Conservation (phyloP, 1,139 yeast genomes). For the Saccharomyces hybrid region DNA sequence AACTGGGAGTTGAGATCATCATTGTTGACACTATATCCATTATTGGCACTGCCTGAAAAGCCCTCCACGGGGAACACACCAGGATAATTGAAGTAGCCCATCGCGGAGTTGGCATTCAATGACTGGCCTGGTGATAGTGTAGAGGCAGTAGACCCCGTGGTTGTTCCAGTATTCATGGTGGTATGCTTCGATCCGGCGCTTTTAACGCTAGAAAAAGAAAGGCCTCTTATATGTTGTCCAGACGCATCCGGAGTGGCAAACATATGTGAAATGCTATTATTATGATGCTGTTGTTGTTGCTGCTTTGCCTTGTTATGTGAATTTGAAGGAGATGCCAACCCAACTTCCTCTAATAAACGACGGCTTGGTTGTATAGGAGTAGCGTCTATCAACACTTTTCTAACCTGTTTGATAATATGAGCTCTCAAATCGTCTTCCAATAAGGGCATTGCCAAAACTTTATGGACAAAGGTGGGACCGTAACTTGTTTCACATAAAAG, state of each 20-base stretch:
- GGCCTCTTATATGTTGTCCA: conserved; percentile 25
- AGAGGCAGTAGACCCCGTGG: conserved; percentile 1
- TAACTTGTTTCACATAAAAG: conserved; percentile 56
- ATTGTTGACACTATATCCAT: conserved; percentile 12
- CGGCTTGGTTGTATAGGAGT: conserved; percentile 68
- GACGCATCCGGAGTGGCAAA: conserved; percentile 16
- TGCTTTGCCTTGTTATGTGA: conserved; percentile 1
- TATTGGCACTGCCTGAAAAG: conserved; percentile 9
- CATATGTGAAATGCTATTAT: conserved; percentile 23
- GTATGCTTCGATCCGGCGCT: conserved; percentile 26
- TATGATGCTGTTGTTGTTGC: conserved; percentile 16
- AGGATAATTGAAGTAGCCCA: conserved; percentile 26
- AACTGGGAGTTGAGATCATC: conserved; percentile 27
- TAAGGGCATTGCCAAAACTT: conserved; percentile 62
- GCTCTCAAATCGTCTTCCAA: conserved; percentile 48
- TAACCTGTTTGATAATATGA: conserved; percentile 51
- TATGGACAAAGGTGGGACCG: conserved; percentile 81
- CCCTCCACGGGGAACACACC: conserved; percentile 24
- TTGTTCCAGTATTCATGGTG: not conserved
- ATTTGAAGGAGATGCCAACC: conserved; percentile 37
- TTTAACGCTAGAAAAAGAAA: conserved; percentile 28
- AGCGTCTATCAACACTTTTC: conserved; percentile 51
- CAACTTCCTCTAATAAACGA: conserved; percentile 88
- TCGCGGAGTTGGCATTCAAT: conserved; percentile 6
- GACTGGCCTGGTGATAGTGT: conserved; percentile 2